Evolutionary conservation across 495 filamentous ascomycete species (phyloP), one percentile per base, ranked within the genome.

Genomic region (Friedmanniomyces endolithicus): DNA sequence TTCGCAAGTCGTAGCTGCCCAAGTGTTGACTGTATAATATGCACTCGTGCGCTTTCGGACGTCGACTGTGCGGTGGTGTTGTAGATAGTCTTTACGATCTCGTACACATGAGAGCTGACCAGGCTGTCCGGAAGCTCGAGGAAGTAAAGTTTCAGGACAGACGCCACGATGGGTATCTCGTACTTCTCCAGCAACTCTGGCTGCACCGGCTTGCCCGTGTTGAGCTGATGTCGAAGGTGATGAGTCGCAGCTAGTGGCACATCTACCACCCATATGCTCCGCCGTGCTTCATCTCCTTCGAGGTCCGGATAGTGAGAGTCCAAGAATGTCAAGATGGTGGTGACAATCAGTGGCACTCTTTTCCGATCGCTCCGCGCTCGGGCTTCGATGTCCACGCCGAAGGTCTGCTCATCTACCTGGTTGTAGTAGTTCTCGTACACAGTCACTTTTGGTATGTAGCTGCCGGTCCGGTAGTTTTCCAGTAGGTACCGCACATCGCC

Each of bases 361-460:
- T 97, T 99, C 63, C 87, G 79, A 66, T 99, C 92, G 50, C 87
- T 88, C 63, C 92, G 75, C 37, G 92, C 92, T 61, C 94, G 75
- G 46, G 90, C 89, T 70, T 99, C 92, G 29, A 99, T 81, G 62
- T 99, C 92, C 34, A 99, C 87, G 58, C 92, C 92, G 65, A 96
- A 99, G 9, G 88, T 95, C 75, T 97, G 88, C 65, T 97, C 90
- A 71, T 95, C 92, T 8, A 94, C 89, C 46, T 86, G 87, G 62
- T 95, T 95, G 71, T 99, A 99, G 70, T 99, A 99, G 69, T 95
- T 97, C 72, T 99, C 92, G 69, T 97, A 99, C 3, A 83, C 79
- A 49, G 89, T 82, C n/a, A 97, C 90, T 58, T 79, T 89, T 8
- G 92, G 92, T 16, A 85, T 77, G 70, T 94, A 99, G 45, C 81